Evolutionary conservation across 2,329 filamentous ascomycete species (phyloP).

Genomic region (Leptographium galeiforme): DNA sequence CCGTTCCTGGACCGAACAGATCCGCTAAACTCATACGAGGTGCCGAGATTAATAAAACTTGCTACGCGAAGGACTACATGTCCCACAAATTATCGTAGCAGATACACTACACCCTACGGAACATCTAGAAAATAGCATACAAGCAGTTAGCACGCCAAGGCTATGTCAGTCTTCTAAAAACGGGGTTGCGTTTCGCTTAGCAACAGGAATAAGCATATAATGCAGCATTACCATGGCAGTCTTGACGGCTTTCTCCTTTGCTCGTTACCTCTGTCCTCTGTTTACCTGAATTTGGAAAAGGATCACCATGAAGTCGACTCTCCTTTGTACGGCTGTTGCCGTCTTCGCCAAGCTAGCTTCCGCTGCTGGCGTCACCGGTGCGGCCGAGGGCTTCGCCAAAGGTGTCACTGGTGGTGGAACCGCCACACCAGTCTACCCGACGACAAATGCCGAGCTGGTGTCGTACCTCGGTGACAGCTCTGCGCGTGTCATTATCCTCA

Average conservation of each 20-base stretch:
- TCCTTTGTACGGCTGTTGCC: not conserved
- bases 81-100: not conserved
- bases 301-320: not conserved
- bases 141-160: not conserved
- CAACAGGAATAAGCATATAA: not conserved
- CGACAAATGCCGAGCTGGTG: not conserved
- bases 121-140: not conserved
- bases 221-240: not conserved
- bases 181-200: not conserved
- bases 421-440: not conserved
- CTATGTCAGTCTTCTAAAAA: not conserved
- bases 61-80: not conserved
- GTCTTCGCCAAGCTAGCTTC: not conserved
- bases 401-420: not conserved
- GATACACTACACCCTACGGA: not conserved
- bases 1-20: not conserved
- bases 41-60: not conserved
- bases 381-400: not conserved
- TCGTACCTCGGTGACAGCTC: conserved; percentile 1
- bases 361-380: not conserved
- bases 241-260: not conserved
- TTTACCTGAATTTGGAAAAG: too few species aligned
- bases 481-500: not conserved
- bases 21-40: not conserved
- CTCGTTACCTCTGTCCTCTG: not conserved